Evolutionary conservation across 441 rosid genomes (phyloP), one percentile per base, ranked within the genome.

Genomic region (Aleurites moluccanus): DNA sequence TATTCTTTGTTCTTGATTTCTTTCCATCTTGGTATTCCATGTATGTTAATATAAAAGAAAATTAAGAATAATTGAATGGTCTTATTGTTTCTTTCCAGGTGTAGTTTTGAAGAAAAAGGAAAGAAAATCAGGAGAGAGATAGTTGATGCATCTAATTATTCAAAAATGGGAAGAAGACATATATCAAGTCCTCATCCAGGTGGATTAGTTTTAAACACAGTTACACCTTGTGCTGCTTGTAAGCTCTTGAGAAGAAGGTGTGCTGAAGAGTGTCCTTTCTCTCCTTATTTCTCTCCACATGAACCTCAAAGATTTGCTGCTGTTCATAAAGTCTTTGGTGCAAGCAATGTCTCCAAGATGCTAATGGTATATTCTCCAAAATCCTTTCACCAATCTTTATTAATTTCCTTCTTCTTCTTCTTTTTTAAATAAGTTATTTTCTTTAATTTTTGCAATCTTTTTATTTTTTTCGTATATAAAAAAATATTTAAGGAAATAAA

Each of bases 151-250:
- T 91, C 89, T 88, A 92, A 85, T 67, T 75, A 82, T 74, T 63
- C 78, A 73, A 75, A 72, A 16, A 83, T 88, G 86, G 89, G 93
- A 87, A 85, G 91, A 83, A 85, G 95, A 81, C 91, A 86, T 72
- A 91, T 88, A 90, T 67, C 87, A 69, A 84, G 89, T 79, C 88
- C 89, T 84, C 87, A n/a, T n/a, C n/a, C n/a, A n/a, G n/a, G 86
- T 4, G 97, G 95, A 84, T 47, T 47, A 47, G 85, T 87, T 77
- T 87, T 94, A 72, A 94, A 94, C 30, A 94, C 95, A 11, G 84
- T 88, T 7, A 92, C 97, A 73, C 98, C 98, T 65, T 93, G 98
- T 77, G 98, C 98, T 66, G 98, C 98, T 53, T 93, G 98, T 87
- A 93, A 93, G 83, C 88, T 92, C 56, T 84, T 92, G 79, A 88